Evolutionary conservation across 1,284 basidiomycete genomes (phyloP).

Genomic region (Heterobasidion irregulare): DNA sequence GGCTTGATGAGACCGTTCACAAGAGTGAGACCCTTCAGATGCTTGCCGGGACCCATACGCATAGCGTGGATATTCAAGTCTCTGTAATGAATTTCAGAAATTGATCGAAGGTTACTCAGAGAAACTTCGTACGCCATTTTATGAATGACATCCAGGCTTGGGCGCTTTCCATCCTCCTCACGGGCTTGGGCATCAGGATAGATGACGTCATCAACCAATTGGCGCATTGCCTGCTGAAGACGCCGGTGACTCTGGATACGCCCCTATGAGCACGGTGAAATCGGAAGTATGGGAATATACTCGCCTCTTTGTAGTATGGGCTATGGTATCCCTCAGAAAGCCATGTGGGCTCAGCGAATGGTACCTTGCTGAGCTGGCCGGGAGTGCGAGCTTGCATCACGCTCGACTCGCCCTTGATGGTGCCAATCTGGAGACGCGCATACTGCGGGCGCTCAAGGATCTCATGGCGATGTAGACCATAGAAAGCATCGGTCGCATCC

Average conservation of each 20-base stretch:
- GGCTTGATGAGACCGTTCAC: slow-evolving; percentile 82
- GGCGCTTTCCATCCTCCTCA: slow-evolving; percentile 76
- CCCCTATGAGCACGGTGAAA: no score
- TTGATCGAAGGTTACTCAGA: not conserved
- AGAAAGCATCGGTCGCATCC: slow-evolving; percentile 88
- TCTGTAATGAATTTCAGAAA: slow-evolving; percentile 21
- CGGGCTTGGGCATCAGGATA: slow-evolving; percentile 56
- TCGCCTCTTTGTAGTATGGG: slow-evolving; percentile 73
- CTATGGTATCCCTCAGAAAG: slow-evolving; percentile 71
- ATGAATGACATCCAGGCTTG: slow-evolving; percentile 68
- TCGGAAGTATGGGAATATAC: no score
- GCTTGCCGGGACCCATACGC: slow-evolving; percentile 86
- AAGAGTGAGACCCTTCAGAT: slow-evolving; percentile 80
- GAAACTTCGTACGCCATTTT: slow-evolving; percentile 48
- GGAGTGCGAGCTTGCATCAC: slow-evolving; percentile 50
- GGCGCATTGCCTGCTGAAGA: slow-evolving; percentile 59
- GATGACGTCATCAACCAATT: slow-evolving; percentile 58
- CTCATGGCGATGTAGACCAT: slow-evolving; percentile 85
- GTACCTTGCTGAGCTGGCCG: slow-evolving; percentile 70
- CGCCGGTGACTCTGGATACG: slow-evolving; percentile 34
- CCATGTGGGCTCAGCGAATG: slow-evolving; percentile 90
- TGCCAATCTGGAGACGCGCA: slow-evolving; percentile 72
- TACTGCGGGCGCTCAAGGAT: slow-evolving; percentile 80
- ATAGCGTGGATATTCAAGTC: slow-evolving; percentile 81
- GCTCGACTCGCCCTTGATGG: slow-evolving; percentile 58